These are phyloP conservation scores for Hyphopichia buzzinii DNA, from an alignment of 1,139 yeast genomes.

Conservation along the genomic window DNA sequence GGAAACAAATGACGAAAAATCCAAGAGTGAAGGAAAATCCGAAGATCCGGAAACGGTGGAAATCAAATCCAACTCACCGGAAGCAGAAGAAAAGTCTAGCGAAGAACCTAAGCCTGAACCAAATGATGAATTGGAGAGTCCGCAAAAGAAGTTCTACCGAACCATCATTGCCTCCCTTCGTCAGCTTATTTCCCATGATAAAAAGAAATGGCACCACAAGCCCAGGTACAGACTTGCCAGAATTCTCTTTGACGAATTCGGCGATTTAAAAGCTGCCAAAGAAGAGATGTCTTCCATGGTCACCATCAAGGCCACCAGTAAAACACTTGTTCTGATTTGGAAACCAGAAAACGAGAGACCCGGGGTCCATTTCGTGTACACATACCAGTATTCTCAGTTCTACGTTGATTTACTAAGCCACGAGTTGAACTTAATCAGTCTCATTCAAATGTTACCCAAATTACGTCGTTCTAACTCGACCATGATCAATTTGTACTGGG, in stretches of 20 bases:
- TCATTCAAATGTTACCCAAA: constrained; percentile 64
- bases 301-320: constrained; percentile 64
- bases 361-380: constrained; percentile 86
- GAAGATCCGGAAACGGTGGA: neutral
- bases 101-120: neutral
- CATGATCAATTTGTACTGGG: constrained; percentile 58
- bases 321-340: constrained; percentile 84
- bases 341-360: constrained; percentile 89
- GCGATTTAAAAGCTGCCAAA: constrained; percentile 53
- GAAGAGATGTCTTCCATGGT: constrained; percentile 64
- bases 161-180: constrained; percentile 26
- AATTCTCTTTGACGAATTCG: constrained; percentile 54
- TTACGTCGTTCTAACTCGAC: constrained; percentile 74
- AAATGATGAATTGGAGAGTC: constrained; percentile 8
- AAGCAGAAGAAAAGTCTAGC: neutral
- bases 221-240: constrained; percentile 75
- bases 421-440: constrained; percentile 55
- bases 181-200: constrained; percentile 56
- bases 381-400: constrained; percentile 65
- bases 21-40: too few relatives aligned
- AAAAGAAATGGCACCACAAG: constrained; percentile 89
- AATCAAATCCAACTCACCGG: neutral
- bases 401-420: constrained; percentile 55
- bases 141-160: constrained; percentile 25
- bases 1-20: neutral